Percentiles rank a stretch among this genome's conserved stretches.
Conservation (phyloP, 2,329 filamentous ascomycete species). For the Dothistroma pini region DNA sequence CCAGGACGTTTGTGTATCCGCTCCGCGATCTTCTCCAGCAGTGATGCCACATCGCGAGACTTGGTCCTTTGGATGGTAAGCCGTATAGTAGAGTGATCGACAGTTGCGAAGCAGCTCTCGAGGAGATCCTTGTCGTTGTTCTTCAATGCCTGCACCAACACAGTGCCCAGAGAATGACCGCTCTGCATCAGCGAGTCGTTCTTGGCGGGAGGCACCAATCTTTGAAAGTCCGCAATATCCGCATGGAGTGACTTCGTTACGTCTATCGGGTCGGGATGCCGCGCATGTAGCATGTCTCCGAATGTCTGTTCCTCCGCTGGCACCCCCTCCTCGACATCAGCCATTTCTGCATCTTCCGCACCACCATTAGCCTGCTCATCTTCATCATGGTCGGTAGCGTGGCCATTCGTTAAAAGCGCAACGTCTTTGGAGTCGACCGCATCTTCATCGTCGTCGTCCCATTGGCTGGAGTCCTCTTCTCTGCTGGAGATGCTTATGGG, state of each 20-base stretch:
- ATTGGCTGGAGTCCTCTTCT: constrained; percentile 38
- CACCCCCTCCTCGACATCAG: constrained; percentile 26
- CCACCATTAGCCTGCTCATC: constrained; percentile 28
- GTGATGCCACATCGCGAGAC: constrained; percentile 71
- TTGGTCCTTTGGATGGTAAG: constrained; percentile 89
- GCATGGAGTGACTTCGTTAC: constrained; percentile 56
- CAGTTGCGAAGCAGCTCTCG: constrained; percentile 84
- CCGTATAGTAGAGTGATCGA: constrained; percentile 71
- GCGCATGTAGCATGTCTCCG: constrained; percentile 73
- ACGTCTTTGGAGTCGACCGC: constrained; percentile 9
- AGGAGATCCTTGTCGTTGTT: constrained; percentile 88
- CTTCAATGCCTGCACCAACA: constrained; percentile 88
- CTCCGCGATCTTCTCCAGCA: constrained; percentile 82
- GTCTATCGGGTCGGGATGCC: constrained; percentile 70
- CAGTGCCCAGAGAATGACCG: constrained; percentile 66
- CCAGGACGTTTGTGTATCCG: constrained; percentile 83
- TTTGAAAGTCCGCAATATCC: constrained; percentile 26
- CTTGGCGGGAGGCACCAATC: constrained; percentile 42
- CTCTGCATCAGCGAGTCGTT: constrained; percentile 50
- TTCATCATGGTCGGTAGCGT: constrained; percentile 25
- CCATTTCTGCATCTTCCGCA: constrained; percentile 27
- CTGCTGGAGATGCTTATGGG: constrained; percentile 48
- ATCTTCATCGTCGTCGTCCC: constrained; percentile 24
- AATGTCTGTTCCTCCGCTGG: constrained; percentile 62
- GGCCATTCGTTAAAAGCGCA: constrained; percentile 20